A percentile compares a stretch with the other conserved stretches of the same genome.
phyloP scores from a whole-genome alignment of 2,329 filamentous ascomycete species.

The Cladobotryum protrusum region DNA sequence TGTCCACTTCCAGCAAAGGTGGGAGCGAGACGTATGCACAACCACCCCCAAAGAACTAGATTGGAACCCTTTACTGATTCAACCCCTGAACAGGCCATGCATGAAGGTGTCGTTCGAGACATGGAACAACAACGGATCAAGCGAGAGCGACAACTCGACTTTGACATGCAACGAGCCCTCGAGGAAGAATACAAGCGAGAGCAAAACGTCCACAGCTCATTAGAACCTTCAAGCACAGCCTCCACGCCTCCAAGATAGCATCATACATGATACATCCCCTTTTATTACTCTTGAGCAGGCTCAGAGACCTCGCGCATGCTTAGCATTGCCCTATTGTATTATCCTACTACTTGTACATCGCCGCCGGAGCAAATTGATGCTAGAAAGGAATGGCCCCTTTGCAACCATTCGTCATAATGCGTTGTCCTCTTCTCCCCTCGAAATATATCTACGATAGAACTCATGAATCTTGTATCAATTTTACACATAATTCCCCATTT shows the following conservation, averaged over 20 bases:
- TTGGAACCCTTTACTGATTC: neutral
- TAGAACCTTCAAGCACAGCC: constrained; percentile 16
- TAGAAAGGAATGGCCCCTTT: neutral
- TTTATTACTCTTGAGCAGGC: neutral
- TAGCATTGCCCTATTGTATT: constrained; percentile 12
- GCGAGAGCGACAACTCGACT: constrained; percentile 84
- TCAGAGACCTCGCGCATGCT: neutral
- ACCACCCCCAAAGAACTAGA: neutral
- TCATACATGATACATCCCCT: neutral
- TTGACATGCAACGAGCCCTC: constrained; percentile 80
- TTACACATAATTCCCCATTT: constrained; percentile 5
- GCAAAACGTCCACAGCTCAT: constrained; percentile 61
- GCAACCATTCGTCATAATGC: constrained; percentile 8
- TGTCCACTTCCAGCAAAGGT: constrained; percentile 83
- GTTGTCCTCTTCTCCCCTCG: constrained; percentile 1
- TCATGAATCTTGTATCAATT: constrained; percentile 1
- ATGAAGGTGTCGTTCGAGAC: constrained; percentile 86
- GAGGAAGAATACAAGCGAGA: constrained; percentile 87
- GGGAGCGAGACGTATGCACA: constrained; percentile 68
- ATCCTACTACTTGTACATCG: constrained; percentile 17
- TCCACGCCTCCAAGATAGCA: constrained; percentile 19
- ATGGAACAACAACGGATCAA: constrained; percentile 91
- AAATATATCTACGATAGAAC: constrained; percentile 1
- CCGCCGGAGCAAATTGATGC: constrained; percentile 6
- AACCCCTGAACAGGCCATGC: constrained; percentile 68